Base-by-base conservation (phyloP, 495 filamentous ascomycete species). In the Staphylotrichum longicolle region DNA sequence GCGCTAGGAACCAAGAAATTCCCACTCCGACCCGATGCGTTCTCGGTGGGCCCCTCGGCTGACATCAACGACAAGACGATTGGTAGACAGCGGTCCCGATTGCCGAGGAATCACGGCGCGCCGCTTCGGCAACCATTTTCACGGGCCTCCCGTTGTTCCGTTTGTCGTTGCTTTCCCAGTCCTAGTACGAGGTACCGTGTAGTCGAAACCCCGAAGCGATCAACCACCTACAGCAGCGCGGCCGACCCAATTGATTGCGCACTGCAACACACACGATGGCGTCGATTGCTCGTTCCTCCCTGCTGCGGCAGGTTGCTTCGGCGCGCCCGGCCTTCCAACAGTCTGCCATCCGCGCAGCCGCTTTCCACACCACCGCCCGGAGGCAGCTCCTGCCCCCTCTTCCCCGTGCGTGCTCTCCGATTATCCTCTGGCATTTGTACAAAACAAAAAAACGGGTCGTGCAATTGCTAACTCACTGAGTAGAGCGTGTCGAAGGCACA, bases 401-500 rank as follows among this genome's bases (percentile, higher is more conserved):
- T 57, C 66, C 70, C 42, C 72, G 72, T 72, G 44, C 48, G 67
- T 68, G 61, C 47, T 42, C 56, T 58, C 60, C 5, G 3, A 27
- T 10, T 7, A 32, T 10, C 65, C 66, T 60, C 39, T 46, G 53
- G 63, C 65, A 51, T 32, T 32, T 1, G 10, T 0, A 39, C 32
- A 37, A 2, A 15, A 44, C 8, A 6, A 32, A 27, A 33, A 20
- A 39, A 8, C 4, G n/a, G 8, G 2, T 9, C 20, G 20, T 27
- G 20, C 20, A 27, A 27, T 63, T 61, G 54, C 57, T 63, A 72
- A 63, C 42, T 51, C 12, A 11, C 7, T 44, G 30, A 70, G 60
- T 72, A 95, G 91, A 95, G 81, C 71, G 74, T 45, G 83, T 95
- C 60, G 74, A 91, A 47, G 91, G 91, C 82, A 88, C 88, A 66